Evolutionary conservation across 1,284 basidiomycete genomes (phyloP).

Genomic region (Trametes hirsuta): DNA sequence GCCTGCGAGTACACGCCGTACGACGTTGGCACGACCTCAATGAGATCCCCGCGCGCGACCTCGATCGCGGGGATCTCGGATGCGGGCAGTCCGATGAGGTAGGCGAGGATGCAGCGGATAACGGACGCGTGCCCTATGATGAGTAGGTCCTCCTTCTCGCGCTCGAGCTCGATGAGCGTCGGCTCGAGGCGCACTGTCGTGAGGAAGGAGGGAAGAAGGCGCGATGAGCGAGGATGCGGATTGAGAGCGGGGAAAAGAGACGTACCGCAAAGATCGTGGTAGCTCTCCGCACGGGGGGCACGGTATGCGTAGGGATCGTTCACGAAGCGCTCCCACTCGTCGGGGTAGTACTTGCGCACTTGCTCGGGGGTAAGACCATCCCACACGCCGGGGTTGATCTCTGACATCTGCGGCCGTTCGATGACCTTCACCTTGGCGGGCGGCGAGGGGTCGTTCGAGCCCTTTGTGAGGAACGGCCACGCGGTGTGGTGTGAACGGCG

Average conservation of each 20-base stretch:
- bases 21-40: slow-evolving; percentile 88
- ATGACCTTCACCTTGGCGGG: slow-evolving; percentile 76
- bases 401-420: slow-evolving; percentile 94
- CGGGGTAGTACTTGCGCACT: slow-evolving; percentile 88
- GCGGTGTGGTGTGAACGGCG: slow-evolving; percentile 93
- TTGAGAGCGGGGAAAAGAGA: not conserved
- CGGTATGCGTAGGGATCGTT: slow-evolving; percentile 94
- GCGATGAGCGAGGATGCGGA: not conserved
- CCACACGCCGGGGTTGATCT: slow-evolving; percentile 98
- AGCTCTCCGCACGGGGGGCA: slow-evolving; percentile 91
- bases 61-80: slow-evolving; percentile 97
- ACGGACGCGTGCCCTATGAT: slow-evolving; percentile 94
- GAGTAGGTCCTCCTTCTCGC: slow-evolving; percentile 76
- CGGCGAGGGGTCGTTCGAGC: slow-evolving; percentile 22
- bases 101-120: slow-evolving; percentile 91
- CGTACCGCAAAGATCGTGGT: slow-evolving; percentile 83
- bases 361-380: slow-evolving; percentile 93
- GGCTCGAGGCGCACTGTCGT: slow-evolving; percentile 75
- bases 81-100: slow-evolving; percentile 93
- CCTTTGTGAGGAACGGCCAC: slow-evolving; percentile 82
- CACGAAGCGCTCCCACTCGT: slow-evolving; percentile 92
- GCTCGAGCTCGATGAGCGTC: slow-evolving; percentile 82
- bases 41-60: slow-evolving; percentile 87
- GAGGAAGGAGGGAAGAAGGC: not conserved
- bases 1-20: slow-evolving; percentile 90